These are phyloP conservation scores for Gardenia jasminoides DNA, from an alignment of 257 asterid species.

Conservation along the genomic window DNA sequence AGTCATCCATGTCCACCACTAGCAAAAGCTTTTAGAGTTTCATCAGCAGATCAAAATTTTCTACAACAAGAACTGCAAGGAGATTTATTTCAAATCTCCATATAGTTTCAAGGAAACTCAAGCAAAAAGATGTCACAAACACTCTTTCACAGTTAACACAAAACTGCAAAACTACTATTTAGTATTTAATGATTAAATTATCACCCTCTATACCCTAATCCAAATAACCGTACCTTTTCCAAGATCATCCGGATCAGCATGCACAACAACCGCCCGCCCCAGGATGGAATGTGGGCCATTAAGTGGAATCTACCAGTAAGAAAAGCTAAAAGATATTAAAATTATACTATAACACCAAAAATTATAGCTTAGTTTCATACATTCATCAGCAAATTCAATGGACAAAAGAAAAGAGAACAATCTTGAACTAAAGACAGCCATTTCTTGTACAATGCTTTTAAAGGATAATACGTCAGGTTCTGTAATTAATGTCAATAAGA, in stretches of 20 bases:
- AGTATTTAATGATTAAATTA: background rate
- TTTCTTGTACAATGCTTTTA: background rate
- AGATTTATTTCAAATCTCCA: background rate
- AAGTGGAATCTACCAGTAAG: slow-evolving; percentile 58
- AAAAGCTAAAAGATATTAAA: slow-evolving; percentile 8
- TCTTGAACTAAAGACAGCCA: background rate
- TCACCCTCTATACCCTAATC: background rate
- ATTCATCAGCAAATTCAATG: background rate
- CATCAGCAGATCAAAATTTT: background rate
- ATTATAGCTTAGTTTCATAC: background rate
- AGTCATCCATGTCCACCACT: background rate
- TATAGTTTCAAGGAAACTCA: background rate
- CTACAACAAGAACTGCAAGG: background rate
- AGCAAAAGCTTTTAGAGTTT: background rate
- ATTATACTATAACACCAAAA: background rate
- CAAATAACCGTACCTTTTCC: slow-evolving; percentile 60
- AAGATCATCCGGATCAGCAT: slow-evolving; percentile 93
- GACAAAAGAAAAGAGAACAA: background rate
- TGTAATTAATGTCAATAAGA: background rate
- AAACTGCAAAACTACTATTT: background rate
- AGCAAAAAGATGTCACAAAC: background rate
- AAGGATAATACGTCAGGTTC: background rate
- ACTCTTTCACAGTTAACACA: background rate
- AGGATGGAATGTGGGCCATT: slow-evolving; percentile 73
- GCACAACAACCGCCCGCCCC: slow-evolving; percentile 94